Evolutionary conservation across 129 eudicot genomes (phyloP).

Genomic region (Artemisia argyi): DNA sequence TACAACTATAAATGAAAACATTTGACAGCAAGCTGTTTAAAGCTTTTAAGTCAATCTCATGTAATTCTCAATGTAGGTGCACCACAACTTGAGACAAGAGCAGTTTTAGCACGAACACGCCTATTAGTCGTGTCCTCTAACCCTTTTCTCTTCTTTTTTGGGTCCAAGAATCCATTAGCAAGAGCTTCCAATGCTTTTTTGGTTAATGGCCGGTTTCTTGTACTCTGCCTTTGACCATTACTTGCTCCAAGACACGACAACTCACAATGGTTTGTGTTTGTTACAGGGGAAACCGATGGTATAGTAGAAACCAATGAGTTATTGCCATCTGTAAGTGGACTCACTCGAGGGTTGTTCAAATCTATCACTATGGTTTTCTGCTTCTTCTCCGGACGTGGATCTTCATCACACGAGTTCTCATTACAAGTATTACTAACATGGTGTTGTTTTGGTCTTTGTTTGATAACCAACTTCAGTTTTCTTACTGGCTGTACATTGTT

Average conservation of each 20-base stretch:
- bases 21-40: neutral
- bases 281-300: neutral
- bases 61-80: neutral
- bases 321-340: neutral
- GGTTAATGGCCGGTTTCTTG: constrained; percentile 50
- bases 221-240: constrained; percentile 40
- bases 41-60: neutral
- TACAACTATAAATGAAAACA: neutral
- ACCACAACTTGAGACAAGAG: neutral
- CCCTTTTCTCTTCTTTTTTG: constrained; percentile 1
- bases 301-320: neutral
- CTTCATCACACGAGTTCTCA: neutral
- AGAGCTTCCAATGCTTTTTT: constrained; percentile 27
- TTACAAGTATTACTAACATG: neutral
- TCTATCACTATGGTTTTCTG: neutral
- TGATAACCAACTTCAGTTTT: too few species aligned
- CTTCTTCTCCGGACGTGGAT: neutral
- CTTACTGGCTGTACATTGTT: too few species aligned
- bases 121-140: neutral
- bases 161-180: neutral
- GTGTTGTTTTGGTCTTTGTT: neutral
- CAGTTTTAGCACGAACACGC: constrained; percentile 28
- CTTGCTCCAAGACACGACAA: neutral
- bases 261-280: neutral
- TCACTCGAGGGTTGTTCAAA: neutral